phyloP scores from a whole-genome alignment of 768 basidiomycete species.

The Kwoniella dejecticola region DNA sequence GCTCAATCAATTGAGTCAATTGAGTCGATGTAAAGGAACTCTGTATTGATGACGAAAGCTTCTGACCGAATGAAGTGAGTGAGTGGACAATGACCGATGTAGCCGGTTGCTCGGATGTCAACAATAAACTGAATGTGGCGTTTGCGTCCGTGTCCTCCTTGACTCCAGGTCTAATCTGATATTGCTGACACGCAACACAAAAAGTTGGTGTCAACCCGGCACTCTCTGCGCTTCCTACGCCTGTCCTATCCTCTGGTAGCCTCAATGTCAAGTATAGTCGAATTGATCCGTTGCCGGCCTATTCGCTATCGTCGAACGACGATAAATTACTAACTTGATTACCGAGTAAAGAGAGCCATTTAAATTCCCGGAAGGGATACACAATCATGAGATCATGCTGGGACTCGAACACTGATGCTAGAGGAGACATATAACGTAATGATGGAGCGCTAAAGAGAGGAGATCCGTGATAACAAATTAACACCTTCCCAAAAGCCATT shows the following conservation, averaged over 20 bases:
- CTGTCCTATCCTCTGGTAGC: conserved; percentile 48
- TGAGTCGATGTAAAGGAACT: background rate
- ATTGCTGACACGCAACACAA: conserved; percentile 18
- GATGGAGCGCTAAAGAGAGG: conserved; percentile 48
- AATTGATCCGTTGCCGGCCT: conserved; percentile 54
- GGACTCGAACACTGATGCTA: conserved; percentile 53
- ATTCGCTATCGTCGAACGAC: conserved; percentile 25
- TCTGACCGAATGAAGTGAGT: too few relatives aligned
- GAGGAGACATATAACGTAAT: conserved; percentile 43
- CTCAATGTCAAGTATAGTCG: conserved; percentile 46
- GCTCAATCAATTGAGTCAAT: too few relatives aligned
- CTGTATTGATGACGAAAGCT: too few relatives aligned
- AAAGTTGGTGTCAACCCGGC: conserved; percentile 52
- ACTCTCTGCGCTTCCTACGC: conserved; percentile 49
- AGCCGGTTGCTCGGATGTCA: background rate
- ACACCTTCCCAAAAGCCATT: conserved; percentile 50
- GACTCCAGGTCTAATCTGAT: too few relatives aligned
- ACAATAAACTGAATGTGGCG: too few relatives aligned
- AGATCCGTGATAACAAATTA: conserved; percentile 44
- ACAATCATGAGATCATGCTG: conserved; percentile 43
- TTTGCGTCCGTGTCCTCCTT: too few relatives aligned
- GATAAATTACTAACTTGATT: conserved; percentile 43
- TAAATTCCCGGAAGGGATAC: conserved; percentile 5
- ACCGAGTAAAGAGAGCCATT: conserved; percentile 43
- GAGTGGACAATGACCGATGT: too few relatives aligned